Evolutionary conservation across 108 stramenopile genomes (phyloP), one percentile per base, ranked within the genome.

Genomic region (Cyclotella sp.): DNA sequence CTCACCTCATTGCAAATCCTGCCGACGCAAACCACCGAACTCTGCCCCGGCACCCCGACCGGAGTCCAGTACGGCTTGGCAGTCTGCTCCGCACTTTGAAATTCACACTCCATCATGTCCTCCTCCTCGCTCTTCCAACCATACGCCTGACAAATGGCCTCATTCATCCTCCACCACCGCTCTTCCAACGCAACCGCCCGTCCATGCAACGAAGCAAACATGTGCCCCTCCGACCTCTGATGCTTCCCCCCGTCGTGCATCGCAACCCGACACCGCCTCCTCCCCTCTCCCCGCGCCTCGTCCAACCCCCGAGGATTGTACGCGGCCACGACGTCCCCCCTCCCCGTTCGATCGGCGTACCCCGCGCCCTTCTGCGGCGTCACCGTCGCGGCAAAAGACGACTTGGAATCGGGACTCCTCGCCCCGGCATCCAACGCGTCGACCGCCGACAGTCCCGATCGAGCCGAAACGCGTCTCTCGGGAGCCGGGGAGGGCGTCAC

Each of bases 191-290:
- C 86, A 11, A 29, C 29, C 13, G 96, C 91, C 15, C 97, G 88
- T 63, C 93, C 88, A 44, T 92, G 88, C 42, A 97, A 71, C 13
- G 98, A 84, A 0, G 97, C 93, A 73, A 97, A 98, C 97, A 98
- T 97, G 91, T 95, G 93, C 19, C 96, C 88, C 64, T 94, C 96
- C 68, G 42, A 77, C 57, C 1, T 19, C 15, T 43, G 52, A 6
- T 83, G 69, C 70, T 89, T 87, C 29, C 76, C 34, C 34, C 34
- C 60, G 29, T 21, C 57, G 42, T 45, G 29, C 49, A 44, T 63
- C 51, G 52, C 28, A 45, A 53, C 11, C 28, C 24, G 27, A 82
- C 44, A 18, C 63, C 44, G 73, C 14, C 34, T 60, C 24, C 42
- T 24, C 68, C 30, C 15, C 27, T 57, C 15, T 3, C 44, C 15